Evolutionary conservation across 192 early-diverging fungal genomes (phyloP), one percentile per base, ranked within the genome.

Genomic region (Podila epicladia): DNA sequence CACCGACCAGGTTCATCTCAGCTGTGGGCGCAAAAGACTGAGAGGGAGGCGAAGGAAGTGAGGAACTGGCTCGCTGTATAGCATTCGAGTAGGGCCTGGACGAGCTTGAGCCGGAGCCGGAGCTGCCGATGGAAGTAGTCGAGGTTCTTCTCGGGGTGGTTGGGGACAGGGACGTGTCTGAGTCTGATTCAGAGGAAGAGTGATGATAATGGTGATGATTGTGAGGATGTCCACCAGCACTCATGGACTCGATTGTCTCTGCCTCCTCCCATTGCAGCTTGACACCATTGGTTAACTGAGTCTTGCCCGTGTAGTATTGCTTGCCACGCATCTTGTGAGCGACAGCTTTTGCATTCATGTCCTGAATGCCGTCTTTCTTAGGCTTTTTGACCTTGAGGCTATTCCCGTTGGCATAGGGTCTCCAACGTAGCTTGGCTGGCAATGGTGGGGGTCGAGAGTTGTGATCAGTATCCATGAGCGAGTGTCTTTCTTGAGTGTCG

Each of bases 171-270:
- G 75, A 72, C 15, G 38, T 63, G 58, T 55, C 69, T 6, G 75
- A 78, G 59, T 48, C n/a, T 22, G 70, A 51, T 22, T 59, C 59
- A 1, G 76, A 80, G 38, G 70, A 62, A 4, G 53, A 29, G 22
- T 59, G 62, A 53, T 61, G 62, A 13, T 41, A 28, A 32, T 75
- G 38, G 51, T 67, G 70, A 12, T 79, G 76, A 48, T 71, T 64
- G 38, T 78, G 69, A 3, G 49, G 69, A 35, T 69, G 76, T 5
- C 76, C 76, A 1, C 76, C 76, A 24, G 72, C 58, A 41, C 76
- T 80, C 76, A 80, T 80, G 28, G 76, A 80, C 48, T 80, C 65
- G 41, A 69, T 69, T 0, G 76, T 80, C 58, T 80, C 76, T 20
- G 76, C 66, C 48, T 80, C 76, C 13, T 80, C 76, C 76, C 76